Percentiles rank a stretch among this genome's conserved stretches.
Conservation (phyloP, 306 rosid genomes). For the Vigna trinervia region DNA sequence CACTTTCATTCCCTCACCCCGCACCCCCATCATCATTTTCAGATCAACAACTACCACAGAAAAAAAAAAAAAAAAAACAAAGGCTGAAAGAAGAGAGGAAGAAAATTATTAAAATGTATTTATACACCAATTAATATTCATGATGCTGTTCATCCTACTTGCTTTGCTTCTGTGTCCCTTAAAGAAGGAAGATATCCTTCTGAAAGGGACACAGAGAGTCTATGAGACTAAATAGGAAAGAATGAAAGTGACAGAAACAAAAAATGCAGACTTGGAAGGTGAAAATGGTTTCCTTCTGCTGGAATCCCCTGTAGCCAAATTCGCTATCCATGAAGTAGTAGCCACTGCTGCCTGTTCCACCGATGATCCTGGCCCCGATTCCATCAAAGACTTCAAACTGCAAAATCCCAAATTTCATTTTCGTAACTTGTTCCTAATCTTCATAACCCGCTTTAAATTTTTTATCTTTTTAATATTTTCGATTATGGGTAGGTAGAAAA, state of each 20-base stretch:
- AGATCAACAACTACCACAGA: neutral
- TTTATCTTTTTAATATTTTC: too few relatives aligned
- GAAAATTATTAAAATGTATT: constrained; percentile 36
- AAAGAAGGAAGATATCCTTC: constrained; percentile 12
- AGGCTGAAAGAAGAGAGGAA: neutral
- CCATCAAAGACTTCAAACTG: constrained; percentile 66
- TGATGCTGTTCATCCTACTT: neutral
- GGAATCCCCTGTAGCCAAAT: constrained; percentile 70
- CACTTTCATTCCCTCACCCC: neutral
- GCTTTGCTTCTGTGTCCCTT: neutral
- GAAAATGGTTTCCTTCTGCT: constrained; percentile 38
- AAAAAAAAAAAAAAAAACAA: neutral
- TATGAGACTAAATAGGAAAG: constrained; percentile 47
- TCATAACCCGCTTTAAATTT: too few relatives aligned
- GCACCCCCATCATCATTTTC: neutral
- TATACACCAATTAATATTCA: constrained; percentile 1
- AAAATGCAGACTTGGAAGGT: constrained; percentile 36
- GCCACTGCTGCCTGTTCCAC: constrained; percentile 62
- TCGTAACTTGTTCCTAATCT: too few relatives aligned
- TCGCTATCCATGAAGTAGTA: constrained; percentile 68
- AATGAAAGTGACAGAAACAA: constrained; percentile 44
- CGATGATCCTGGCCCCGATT: constrained; percentile 50
- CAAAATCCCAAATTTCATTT: neutral
- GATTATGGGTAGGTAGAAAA: too few relatives aligned
- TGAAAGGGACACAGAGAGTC: constrained; percentile 4